Evolutionary conservation across 106 monocot genomes (phyloP), one percentile per base, ranked within the genome.

Genomic region (Platanthera guangdongensis): DNA sequence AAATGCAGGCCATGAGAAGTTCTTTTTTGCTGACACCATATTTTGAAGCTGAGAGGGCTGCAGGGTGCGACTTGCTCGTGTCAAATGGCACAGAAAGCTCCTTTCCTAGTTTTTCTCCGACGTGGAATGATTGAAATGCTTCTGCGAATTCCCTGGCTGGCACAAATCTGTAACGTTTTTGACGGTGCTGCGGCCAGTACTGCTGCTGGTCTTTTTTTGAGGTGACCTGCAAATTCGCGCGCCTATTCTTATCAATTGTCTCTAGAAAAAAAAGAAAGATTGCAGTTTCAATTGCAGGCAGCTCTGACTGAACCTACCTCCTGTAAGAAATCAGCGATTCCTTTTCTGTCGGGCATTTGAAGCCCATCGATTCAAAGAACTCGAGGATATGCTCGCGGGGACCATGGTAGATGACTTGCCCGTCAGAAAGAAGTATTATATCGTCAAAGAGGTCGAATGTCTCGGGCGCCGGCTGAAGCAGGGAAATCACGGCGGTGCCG

Each of bases 381-480:
- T 39, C 39, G 39, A 39, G 39, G 39, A 39, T 39, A 39, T 39
- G 39, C 39, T 39, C 53, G 14, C 53, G 53, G 14, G 53, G 53
- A 14, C 53, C 53, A 0, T 53, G 53, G 14, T 53, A 53, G 8
- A 14, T 14, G 14, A 53, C 14, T 7, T 53, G 53, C 14, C 53
- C 53, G 8, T 53, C 53, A 10, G 53, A 53, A 14, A 53, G 53
- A 14, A 53, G 53, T 8, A 53, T 53, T 8, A 53, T 14, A 53
- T 53, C 53, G 14, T 53, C 53, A 53, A 53, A 53, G 53, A 53
- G 53, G 1, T 53, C 53, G 14, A 10, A 53, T 12, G 85, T 85
- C 84, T 87, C 87, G 4, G 87, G 87, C 18, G 87, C 84, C 14
- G 87, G 81, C 65, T 87, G 87, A 49, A 87, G 81, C 45, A 87